Conservation (phyloP, 305 asterid species). For the Ruellia speciosa region DNA sequence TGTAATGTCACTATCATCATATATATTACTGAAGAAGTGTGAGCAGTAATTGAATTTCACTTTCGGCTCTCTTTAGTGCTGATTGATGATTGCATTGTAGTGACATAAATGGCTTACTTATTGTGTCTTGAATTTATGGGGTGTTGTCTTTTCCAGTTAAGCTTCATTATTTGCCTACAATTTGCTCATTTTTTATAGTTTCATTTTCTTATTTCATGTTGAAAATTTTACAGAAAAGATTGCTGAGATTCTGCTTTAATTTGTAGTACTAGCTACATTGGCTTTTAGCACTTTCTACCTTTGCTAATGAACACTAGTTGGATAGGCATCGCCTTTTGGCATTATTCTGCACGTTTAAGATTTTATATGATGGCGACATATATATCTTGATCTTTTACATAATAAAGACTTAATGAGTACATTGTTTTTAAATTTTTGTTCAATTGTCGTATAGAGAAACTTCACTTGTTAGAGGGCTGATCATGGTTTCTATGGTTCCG, state of each 20-base stretch:
- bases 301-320: too few relatives aligned
- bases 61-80: conserved; percentile 26
- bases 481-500: too few relatives aligned
- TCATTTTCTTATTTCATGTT: background rate
- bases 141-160: background rate
- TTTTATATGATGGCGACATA: too few relatives aligned
- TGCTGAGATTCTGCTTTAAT: background rate
- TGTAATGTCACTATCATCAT: conserved; percentile 27
- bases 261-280: background rate
- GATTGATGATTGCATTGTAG: conserved; percentile 10
- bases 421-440: too few relatives aligned
- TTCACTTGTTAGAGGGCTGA: too few relatives aligned
- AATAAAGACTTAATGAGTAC: too few relatives aligned
- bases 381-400: too few relatives aligned
- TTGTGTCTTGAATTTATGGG: background rate
- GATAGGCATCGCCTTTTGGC: too few relatives aligned
- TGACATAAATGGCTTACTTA: background rate
- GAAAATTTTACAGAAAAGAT: background rate
- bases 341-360: too few relatives aligned
- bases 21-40: conserved; percentile 12
- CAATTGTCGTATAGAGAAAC: too few relatives aligned
- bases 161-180: background rate
- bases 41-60: conserved; percentile 20
- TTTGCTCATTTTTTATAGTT: background rate
- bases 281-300: background rate